Conservation (phyloP, 2,329 filamentous ascomycete genomes). For the Lecanicillium sp. region DNA sequence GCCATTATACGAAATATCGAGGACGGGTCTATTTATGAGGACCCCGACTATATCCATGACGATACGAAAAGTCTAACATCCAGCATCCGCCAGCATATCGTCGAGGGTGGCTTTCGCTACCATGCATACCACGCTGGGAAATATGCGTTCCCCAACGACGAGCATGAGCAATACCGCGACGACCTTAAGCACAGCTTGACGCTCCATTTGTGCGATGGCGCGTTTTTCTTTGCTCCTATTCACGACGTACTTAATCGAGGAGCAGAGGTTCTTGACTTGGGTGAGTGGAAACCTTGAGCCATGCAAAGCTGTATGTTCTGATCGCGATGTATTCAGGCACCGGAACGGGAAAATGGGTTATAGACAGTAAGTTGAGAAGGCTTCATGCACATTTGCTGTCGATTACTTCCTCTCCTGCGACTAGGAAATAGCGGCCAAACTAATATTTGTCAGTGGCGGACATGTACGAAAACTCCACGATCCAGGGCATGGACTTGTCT, state of each 20-base stretch:
- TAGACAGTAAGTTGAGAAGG: constrained; percentile 37
- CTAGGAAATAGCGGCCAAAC: no score
- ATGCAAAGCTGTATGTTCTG: no score
- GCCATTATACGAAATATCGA: constrained; percentile 24
- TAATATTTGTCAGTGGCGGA: constrained; percentile 33
- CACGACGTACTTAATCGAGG: constrained; percentile 27
- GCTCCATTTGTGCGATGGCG: constrained; percentile 29
- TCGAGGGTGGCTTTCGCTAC: constrained; percentile 32
- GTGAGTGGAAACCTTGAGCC: no score
- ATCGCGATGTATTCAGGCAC: constrained; percentile 28
- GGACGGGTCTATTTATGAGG: constrained; percentile 18
- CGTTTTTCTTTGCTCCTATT: constrained; percentile 37
- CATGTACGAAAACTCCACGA: constrained; percentile 32
- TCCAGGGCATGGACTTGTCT: constrained; percentile 43
- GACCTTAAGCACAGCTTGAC: constrained; percentile 33
- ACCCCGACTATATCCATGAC: constrained; percentile 15
- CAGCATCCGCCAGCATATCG: constrained; percentile 34
- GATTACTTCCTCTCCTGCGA: no score
- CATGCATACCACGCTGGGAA: constrained; percentile 33
- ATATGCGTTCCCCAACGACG: constrained; percentile 36
- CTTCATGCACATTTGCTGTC: no score
- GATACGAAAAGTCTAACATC: constrained; percentile 34
- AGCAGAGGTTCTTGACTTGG: constrained; percentile 38
- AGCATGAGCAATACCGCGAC: constrained; percentile 33
- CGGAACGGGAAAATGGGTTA: constrained; percentile 43